Evolutionary conservation across 495 filamentous ascomycete species (phyloP), one percentile per base, ranked within the genome.

Genomic region (Daldinia caldariorum): DNA sequence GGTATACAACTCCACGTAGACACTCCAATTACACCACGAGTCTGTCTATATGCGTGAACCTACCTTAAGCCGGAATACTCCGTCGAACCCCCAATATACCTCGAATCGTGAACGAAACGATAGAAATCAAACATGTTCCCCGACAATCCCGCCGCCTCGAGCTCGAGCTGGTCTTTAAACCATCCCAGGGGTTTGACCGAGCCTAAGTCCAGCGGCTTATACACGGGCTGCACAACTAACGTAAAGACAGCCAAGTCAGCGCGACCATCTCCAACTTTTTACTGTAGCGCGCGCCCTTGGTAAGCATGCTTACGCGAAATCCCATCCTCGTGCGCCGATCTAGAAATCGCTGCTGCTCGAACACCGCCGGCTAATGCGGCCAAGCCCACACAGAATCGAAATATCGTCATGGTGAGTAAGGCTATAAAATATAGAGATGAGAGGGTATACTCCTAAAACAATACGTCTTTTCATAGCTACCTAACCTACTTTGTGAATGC

Each of bases 81-180:
- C 6, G 76, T 74, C 22, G 74, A 71, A 0, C 86, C 85, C 0
- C 88, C 75, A 10, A 63, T 70, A 47, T 71, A 91, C 8, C 77
- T 74, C 1, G 82, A 85, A 55, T 90, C 66, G 7, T 77, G 77
- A 8, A 90, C 87, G 59, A 81, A 87, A 49, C 77, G 78, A 73
- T 88, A 91, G 75, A 90, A 90, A 55, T 89, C 86, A 55, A 83
- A 79, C 64, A 87, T 76, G 58, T 90, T 87, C 4, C 89, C 88
- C 1, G 85, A 85, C 0, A 90, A 81, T 2, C 89, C 89, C 62
- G 84, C 69, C 7, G 86, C 84, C 71, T 83, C 83, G 10, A 86
- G 79, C 18, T 80, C 71, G 58, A 91, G 74, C 72, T 90, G 83
- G 60, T 86, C 83, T 39, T 82, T 74, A 10, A 90, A 74, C 89